These are phyloP conservation scores for Bacidia rubella DNA, from an alignment of 495 filamentous ascomycete genomes.

Conservation along the genomic window DNA sequence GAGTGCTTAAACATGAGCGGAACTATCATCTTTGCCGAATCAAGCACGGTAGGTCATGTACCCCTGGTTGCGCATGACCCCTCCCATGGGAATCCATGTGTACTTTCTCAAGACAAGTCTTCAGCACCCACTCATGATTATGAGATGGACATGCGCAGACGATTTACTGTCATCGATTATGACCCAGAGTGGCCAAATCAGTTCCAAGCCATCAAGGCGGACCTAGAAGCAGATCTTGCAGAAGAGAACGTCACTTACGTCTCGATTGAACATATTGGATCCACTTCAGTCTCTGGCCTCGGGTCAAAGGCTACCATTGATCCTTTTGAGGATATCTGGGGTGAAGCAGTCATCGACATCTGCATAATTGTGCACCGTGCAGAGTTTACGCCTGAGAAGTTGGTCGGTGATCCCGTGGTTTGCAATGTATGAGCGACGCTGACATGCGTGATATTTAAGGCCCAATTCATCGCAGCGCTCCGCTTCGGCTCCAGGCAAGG, in stretches of 20 bases:
- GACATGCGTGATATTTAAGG: neutral
- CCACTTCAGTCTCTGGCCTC: constrained; percentile 6
- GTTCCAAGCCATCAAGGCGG: constrained; percentile 1
- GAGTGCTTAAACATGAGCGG: no score
- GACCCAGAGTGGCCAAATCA: constrained; percentile 3
- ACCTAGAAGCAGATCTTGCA: constrained; percentile 7
- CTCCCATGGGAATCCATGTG: no score
- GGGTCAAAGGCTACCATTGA: constrained; percentile 3
- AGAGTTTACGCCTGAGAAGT: neutral
- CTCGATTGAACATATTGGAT: constrained; percentile 11
- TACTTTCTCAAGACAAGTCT: no score
- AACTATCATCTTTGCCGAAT: no score
- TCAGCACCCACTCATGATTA: neutral
- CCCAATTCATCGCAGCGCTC: constrained; percentile 3
- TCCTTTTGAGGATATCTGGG: neutral
- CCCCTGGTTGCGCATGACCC: no score
- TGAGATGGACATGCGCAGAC: neutral
- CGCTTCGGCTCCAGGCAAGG: neutral
- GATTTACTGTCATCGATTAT: constrained; percentile 3
- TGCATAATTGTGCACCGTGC: neutral
- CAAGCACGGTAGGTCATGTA: no score
- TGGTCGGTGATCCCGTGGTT: neutral
- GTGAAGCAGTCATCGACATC: constrained; percentile 7
- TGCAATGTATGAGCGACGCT: neutral
- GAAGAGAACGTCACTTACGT: neutral